Evolutionary conservation across 352 stramenopile species (phyloP), one percentile per base, ranked within the genome.

Genomic region (Pythium pectinolyticum): DNA sequence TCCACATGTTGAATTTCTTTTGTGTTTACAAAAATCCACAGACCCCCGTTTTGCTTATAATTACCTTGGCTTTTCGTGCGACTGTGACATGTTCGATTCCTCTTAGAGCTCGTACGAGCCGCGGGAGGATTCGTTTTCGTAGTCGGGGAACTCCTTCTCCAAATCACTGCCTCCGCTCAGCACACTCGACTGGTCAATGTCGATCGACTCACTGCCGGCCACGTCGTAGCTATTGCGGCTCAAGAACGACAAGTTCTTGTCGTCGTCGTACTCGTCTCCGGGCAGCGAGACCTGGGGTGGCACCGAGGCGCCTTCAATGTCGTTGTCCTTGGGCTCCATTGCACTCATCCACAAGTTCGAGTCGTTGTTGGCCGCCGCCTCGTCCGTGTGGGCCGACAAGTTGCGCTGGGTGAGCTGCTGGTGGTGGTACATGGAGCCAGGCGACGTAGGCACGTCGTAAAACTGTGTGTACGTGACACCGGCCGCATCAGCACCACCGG

Each of bases 331-430:
- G 51, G 74, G 65, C 59, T 92, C 84, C 84, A 92, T 92, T 17
- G 84, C 84, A 55, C 82, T 92, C 67, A 92, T 67, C 84, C 84
- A 92, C 24, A 90, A 55, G 74, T 90, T 92, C 20, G 78, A 82
- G 66, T 68, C 70, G 55, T 80, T 86, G 35, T 58, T 58, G 14
- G 31, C 61, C 19, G 61, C 35, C 28, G 47, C 64, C 35, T 69
- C 61, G 37, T 71, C 63, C 30, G 58, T 63, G 37, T 69, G 59
- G 45, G 66, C 55, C 50, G 72, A 66, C 45, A 80, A 63, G 58
- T 62, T 57, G 47, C 70, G 39, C 34, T 56, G 63, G 27, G 74
- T 58, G 34, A 63, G 39, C 32, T 66, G 62, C 30, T 65, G 35
- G n/a, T 66, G 50, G 41, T 63, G 39, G 57, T 74, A 61, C 41